phyloP scores from a whole-genome alignment of 306 rosid genomes.

The Betula pendula region DNA sequence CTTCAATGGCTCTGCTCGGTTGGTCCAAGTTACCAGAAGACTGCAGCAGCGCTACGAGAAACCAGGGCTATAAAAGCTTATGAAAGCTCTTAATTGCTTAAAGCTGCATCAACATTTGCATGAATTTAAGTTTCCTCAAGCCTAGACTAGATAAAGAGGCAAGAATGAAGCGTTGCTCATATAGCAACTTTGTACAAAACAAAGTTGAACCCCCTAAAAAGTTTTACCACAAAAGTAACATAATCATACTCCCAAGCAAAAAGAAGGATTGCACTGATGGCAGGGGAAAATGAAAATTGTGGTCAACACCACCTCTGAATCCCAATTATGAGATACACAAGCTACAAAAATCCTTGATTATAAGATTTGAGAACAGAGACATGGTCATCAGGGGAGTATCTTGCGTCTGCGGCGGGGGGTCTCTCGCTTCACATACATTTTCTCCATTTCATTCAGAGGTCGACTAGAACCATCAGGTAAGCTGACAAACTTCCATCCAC shows the following conservation, averaged over 20 bases:
- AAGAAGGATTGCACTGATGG: neutral
- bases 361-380: neutral
- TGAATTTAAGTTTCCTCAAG: neutral
- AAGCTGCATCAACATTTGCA: neutral
- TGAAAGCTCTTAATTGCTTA: neutral
- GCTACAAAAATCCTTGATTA: neutral
- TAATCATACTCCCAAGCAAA: neutral
- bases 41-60: neutral
- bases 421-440: conserved; percentile 81
- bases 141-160: neutral
- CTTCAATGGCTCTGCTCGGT: neutral
- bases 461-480: conserved; percentile 86
- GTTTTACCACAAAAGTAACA: neutral
- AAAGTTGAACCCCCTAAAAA: neutral
- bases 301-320: neutral
- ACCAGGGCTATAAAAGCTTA: neutral
- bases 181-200: neutral
- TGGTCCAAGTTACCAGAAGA: neutral
- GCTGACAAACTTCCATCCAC: conserved; percentile 91
- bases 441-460: conserved; percentile 80
- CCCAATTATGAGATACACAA: neutral
- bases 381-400: conserved; percentile 66
- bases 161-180: neutral
- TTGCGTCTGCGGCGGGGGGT: conserved; percentile 77
- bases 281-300: neutral